These are phyloP conservation scores for Candida sanyiensis DNA, from an alignment of 805 yeast genomes.

Conservation along the genomic window DNA sequence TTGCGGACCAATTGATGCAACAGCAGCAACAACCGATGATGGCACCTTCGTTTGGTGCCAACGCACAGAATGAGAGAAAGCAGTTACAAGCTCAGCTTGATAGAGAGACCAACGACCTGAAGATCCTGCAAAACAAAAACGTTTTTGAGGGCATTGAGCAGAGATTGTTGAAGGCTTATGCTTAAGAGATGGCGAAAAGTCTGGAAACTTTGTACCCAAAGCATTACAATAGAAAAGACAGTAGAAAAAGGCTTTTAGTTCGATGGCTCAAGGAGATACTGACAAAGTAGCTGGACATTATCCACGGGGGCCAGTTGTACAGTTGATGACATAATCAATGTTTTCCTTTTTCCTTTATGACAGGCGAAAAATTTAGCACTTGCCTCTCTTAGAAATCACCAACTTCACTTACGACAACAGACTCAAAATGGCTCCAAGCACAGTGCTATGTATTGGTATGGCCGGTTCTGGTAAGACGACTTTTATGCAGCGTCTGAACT, in stretches of 20 bases:
- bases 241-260: no score
- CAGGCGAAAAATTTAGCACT: not conserved
- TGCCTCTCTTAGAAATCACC: not conserved
- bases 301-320: no score
- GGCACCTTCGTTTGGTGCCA: slow-evolving; percentile 4
- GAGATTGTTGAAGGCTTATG: slow-evolving; percentile 7
- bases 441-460: slow-evolving; percentile 55
- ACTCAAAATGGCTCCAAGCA: slow-evolving; percentile 33
- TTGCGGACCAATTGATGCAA: slow-evolving; percentile 40
- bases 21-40: slow-evolving; percentile 28
- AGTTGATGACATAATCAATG: no score
- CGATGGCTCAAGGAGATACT: no score
- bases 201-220: no score
- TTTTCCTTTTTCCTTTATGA: no score
- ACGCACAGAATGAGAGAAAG: slow-evolving; percentile 4
- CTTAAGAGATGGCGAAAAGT: no score
- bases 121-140: slow-evolving; percentile 5
- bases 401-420: not conserved
- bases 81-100: slow-evolving; percentile 1
- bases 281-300: no score
- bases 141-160: slow-evolving; percentile 9
- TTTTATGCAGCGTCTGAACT: slow-evolving; percentile 89
- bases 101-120: slow-evolving; percentile 10
- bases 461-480: slow-evolving; percentile 94
- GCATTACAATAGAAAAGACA: no score